Conservation (phyloP, 108 stramenopile species). For the Nitzschia sp. region DNA sequence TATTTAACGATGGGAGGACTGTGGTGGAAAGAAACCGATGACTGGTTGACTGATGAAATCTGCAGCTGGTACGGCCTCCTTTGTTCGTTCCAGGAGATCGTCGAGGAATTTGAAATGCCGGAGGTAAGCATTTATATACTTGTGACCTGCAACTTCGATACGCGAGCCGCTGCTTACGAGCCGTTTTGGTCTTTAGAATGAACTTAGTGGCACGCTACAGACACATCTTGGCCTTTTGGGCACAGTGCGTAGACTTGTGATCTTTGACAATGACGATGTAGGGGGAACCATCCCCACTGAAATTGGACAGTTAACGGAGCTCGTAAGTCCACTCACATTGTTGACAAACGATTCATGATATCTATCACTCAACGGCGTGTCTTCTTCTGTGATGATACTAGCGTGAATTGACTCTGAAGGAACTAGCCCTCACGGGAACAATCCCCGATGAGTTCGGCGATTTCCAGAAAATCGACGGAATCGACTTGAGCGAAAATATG, state of each 20-base stretch:
- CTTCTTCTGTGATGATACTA: not conserved
- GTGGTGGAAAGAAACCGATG: not conserved
- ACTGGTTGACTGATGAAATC: slow-evolving; percentile 2
- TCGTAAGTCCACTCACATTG: not conserved
- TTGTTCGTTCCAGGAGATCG: not conserved
- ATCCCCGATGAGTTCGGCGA: not conserved
- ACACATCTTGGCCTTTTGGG: slow-evolving; percentile 1
- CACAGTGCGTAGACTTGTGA: not conserved
- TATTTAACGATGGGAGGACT: slow-evolving; percentile 13
- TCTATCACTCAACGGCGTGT: not conserved
- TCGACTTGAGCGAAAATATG: slow-evolving; percentile 6
- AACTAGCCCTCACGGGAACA: not conserved
- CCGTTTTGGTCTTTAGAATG: too few species aligned
- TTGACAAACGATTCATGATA: not conserved
- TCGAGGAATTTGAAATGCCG: not conserved
- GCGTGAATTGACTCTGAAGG: slow-evolving; percentile 1
- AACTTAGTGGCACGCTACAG: not conserved
- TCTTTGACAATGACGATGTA: slow-evolving; percentile 7
- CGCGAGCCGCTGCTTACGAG: too few species aligned
- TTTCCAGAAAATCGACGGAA: not conserved
- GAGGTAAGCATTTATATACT: too few species aligned
- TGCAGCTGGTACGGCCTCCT: not conserved
- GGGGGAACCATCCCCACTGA: not conserved
- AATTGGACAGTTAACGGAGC: not conserved
- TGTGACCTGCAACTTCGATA: too few species aligned